Evolutionary conservation across 805 yeast genomes (phyloP), one percentile per base, ranked within the genome.

Genomic region (Candida ascalaphidarum): DNA sequence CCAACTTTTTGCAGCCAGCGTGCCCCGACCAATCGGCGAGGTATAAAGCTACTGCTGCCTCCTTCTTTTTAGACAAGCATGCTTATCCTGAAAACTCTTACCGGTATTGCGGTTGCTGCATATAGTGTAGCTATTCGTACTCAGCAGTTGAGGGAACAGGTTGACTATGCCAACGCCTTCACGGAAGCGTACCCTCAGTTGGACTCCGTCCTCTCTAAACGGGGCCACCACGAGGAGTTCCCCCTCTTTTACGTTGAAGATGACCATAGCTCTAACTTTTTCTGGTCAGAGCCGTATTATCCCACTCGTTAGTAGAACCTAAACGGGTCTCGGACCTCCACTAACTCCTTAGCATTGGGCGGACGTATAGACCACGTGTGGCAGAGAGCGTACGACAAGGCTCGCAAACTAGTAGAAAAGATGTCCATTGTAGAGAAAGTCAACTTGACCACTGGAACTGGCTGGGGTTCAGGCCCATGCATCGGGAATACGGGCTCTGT

Each of bases 401-500:
- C 81, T 2, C 53, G 71, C 34, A 66, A 60, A 31, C 44, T 74
- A 17, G 79, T 74, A 11, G 66, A 67, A 30, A 68, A 66, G 35
- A 67, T 76, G 72, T 59, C 78, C 4, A 61, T 68, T 21, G 51
- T 63, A 11, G 82, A 76, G 43, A 75, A 74, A 39, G 78, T 72
- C 16, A 75, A 75, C 43, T 48, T 75, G 27, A 75, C 81, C 5
- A 69, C 79, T 3, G 81, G 81, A 11, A 71, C 74, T 10, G 77
- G 77, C 12, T 73, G 77, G 72, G 74, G 74, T 2, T 60, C 72
- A 17, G 79, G 78, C 5, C 76, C 75, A 2, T 71, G 79, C 44
- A 60, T 71, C 19, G 81, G 80, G 2, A 75, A 74, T 41, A 71
- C 79, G 0, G 80, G 80, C 0, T 55, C 68, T 5, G 65, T 74